These are phyloP conservation scores for Yarrowia galli DNA, from an alignment of 1,139 yeast genomes.

Conservation along the genomic window DNA sequence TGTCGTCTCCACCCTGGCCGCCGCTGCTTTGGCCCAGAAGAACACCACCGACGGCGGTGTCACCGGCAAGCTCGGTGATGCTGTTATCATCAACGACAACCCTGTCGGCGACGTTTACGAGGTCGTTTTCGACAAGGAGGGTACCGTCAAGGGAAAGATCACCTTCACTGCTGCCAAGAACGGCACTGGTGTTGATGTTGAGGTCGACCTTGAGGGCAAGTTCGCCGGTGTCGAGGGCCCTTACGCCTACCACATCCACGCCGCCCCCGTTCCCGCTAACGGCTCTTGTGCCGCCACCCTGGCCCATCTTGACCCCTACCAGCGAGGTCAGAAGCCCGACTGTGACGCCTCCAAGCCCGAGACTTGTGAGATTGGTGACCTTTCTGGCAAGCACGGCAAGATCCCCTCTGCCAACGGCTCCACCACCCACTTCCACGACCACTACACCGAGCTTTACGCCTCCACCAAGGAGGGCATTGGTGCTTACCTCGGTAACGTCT, in stretches of 20 bases:
- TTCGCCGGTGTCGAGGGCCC: constrained; percentile 64
- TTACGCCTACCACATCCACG: constrained; percentile 64
- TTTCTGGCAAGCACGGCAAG: constrained; percentile 68
- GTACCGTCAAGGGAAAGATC: constrained; percentile 49
- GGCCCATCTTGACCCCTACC: constrained; percentile 61
- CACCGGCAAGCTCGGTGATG: constrained; percentile 40
- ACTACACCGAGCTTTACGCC: constrained; percentile 61
- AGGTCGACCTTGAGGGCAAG: constrained; percentile 61
- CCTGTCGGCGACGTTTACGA: constrained; percentile 39
- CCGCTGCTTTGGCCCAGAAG: constrained; percentile 38
- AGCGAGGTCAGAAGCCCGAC: constrained; percentile 51
- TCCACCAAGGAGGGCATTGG: constrained; percentile 59
- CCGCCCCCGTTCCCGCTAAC: constrained; percentile 54
- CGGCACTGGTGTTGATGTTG: constrained; percentile 58
- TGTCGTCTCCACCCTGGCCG: constrained; percentile 31
- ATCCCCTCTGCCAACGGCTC: constrained; percentile 54
- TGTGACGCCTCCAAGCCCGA: constrained; percentile 55
- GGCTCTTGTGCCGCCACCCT: constrained; percentile 63
- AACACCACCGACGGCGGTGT: constrained; percentile 38
- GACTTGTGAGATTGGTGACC: constrained; percentile 66
- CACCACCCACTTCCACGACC: constrained; percentile 57
- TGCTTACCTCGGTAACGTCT: constrained; percentile 56
- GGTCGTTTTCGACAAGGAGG: constrained; percentile 47
- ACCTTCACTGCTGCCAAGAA: constrained; percentile 49
- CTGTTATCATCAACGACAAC: constrained; percentile 40